Evolutionary conservation across 768 basidiomycete species (phyloP).

Genomic region (Xerocomus potaroensis): DNA sequence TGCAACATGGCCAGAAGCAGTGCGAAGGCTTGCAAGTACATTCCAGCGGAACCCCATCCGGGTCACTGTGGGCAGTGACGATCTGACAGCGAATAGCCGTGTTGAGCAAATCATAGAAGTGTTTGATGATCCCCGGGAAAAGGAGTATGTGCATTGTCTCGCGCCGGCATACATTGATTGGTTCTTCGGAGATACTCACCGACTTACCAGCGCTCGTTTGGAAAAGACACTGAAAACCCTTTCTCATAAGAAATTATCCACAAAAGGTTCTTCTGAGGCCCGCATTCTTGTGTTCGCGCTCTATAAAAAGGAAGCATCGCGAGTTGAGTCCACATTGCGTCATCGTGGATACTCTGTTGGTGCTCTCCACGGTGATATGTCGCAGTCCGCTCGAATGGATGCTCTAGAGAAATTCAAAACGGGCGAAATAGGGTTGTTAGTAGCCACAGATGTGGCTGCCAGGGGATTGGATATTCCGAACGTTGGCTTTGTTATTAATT

Average conservation of each 20-base stretch:
- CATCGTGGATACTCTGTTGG: conserved; percentile 74
- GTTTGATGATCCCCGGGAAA: conserved; percentile 76
- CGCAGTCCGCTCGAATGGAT: conserved; percentile 78
- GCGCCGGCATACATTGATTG: not conserved
- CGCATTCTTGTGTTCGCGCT: conserved; percentile 90
- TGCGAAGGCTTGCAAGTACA: conserved; percentile 80
- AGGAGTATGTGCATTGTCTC: conserved; percentile 60
- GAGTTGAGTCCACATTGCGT: conserved; percentile 78
- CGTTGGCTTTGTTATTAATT: conserved; percentile 91
- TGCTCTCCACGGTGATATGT: conserved; percentile 88
- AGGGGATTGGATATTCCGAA: conserved; percentile 96
- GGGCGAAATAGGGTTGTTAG: conserved; percentile 75
- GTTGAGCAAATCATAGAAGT: conserved; percentile 95
- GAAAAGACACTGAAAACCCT: conserved; percentile 51
- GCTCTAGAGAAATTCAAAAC: conserved; percentile 84
- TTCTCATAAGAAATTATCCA: conserved; percentile 58
- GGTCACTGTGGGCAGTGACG: conserved; percentile 93
- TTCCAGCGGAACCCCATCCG: conserved; percentile 84
- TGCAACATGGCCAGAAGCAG: conserved; percentile 97
- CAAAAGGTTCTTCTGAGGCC: conserved; percentile 45
- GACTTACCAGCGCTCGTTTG: conserved; percentile 50
- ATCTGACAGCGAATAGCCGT: conserved; percentile 88
- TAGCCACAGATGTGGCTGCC: conserved; percentile 97
- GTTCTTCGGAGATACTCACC: not conserved
- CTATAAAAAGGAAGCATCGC: conserved; percentile 95